Evolutionary conservation across 106 monocot species (phyloP), one percentile per base, ranked within the genome.

Genomic region (Dendrobium nobile): DNA sequence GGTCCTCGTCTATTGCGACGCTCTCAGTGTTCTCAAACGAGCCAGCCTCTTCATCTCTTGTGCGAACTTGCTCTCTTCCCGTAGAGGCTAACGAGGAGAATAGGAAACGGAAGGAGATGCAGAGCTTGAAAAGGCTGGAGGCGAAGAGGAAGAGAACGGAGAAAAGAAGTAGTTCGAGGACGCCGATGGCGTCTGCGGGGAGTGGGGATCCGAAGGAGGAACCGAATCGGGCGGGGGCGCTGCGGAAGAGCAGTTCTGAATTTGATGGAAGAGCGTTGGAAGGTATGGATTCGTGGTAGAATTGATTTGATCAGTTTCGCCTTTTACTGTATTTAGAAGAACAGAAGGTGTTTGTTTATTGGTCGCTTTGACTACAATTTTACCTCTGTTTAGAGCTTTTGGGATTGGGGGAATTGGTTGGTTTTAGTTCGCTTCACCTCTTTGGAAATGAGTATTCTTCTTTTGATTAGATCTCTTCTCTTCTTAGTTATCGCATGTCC

Each of bases 101-200:
- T 54, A 41, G 87, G 82, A 87, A 84, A 82, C 68, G 87, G 84
- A 88, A 88, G 84, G 87, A 85, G 85, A 20, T 84, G 82, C 87
- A 90, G 74, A 72, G 84, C 74, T 58, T 85, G 79, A 84, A 84
- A 73, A 82, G 91, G 82, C 0, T 84, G 82, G 88, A 85, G 78
- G 84, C 81, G 6, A 91, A 88, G 82, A 78, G 85, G 78, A 84
- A 82, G 82, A 84, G 85, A 55, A 42, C 77, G 61, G 90, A 88
- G 84, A 86, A 86, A 56, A 75, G 64, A 77, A 76, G 41, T 9
- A 4, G 76, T 48, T 76, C 11, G 2, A 47, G 76, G 43, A 19
- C 42, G 16, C 16, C 43, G 13, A 55, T 20, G 16, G 65, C 45
- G 41, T 22, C 22, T 61, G 18, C 4, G 17, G 45, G 40, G 15